Evolutionary conservation across 2,329 filamentous ascomycete genomes (phyloP).

Genomic region (Beauveria sp.): DNA sequence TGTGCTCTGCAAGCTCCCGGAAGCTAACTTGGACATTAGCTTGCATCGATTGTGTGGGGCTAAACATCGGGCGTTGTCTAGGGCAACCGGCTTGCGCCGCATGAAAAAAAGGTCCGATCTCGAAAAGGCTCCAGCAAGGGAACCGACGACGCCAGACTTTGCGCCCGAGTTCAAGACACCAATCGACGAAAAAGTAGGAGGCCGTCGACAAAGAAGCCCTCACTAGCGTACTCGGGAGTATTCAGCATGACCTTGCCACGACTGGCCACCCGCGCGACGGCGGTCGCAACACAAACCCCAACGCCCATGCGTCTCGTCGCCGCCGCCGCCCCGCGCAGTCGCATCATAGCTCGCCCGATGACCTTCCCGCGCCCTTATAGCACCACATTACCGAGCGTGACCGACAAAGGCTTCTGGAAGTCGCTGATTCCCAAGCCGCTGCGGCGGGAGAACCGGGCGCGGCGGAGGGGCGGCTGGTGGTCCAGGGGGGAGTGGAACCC

Average conservation of each 20-base stretch:
- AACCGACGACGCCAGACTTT: background rate
- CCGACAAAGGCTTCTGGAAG: conserved; percentile 58
- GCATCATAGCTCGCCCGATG: background rate
- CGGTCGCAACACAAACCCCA: background rate
- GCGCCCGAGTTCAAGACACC: background rate
- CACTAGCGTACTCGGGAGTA: background rate
- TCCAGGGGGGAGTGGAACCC: conserved; percentile 64
- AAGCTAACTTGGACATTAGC: background rate
- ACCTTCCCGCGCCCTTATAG: conserved; percentile 17
- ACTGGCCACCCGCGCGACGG: background rate
- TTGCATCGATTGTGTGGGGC: conserved; percentile 15
- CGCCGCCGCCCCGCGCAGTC: background rate
- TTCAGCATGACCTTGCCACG: background rate
- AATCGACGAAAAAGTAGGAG: background rate
- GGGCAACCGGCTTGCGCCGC: conserved; percentile 24
- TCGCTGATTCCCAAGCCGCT: conserved; percentile 62
- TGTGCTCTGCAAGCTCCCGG: background rate
- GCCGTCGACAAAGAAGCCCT: no score
- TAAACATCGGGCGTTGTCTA: conserved; percentile 28
- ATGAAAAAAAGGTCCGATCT: background rate
- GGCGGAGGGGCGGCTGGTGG: conserved; percentile 24
- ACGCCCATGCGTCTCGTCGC: background rate
- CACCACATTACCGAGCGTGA: conserved; percentile 40
- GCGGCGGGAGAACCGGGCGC: conserved; percentile 33
- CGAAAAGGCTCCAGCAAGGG: background rate